Conservation (phyloP, 108 stramenopile species). For the Cyclotella baltica region DNA sequence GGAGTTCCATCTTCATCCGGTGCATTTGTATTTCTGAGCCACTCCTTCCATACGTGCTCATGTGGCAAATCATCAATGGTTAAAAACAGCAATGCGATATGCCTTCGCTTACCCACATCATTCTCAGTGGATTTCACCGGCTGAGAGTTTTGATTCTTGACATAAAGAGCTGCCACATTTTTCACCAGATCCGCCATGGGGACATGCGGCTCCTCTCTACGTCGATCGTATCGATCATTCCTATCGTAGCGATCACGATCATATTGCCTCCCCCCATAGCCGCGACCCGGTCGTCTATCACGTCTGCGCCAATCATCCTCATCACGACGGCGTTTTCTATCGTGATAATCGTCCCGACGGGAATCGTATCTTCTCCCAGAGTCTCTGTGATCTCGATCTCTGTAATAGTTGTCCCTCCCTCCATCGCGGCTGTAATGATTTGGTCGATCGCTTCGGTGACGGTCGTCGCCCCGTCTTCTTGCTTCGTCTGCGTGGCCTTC, state of each 20-base stretch:
- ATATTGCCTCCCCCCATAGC: neutral
- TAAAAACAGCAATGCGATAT: constrained; percentile 71
- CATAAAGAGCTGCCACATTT: constrained; percentile 7
- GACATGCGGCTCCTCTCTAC: neutral
- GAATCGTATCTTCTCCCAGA: neutral
- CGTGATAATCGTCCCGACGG: neutral
- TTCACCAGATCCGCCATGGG: constrained; percentile 39
- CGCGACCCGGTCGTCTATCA: neutral
- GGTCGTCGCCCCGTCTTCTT: neutral
- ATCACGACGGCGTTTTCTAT: constrained; percentile 6
- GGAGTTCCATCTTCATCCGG: neutral
- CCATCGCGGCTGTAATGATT: too few relatives aligned
- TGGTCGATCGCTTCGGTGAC: neutral
- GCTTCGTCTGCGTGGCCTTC: neutral
- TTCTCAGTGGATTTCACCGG: constrained; percentile 9
- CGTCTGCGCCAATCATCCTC: neutral
- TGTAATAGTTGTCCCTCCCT: neutral
- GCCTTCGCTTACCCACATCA: constrained; percentile 51
- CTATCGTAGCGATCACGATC: neutral
- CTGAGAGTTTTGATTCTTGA: neutral
- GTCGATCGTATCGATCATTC: constrained; percentile 1
- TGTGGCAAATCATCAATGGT: constrained; percentile 85
- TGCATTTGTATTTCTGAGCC: constrained; percentile 28
- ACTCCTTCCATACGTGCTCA: constrained; percentile 86
- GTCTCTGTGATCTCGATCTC: neutral